Evolutionary conservation across 1,284 basidiomycete species (phyloP), one percentile per base, ranked within the genome.

Genomic region (Cryptococcus maquisensis): DNA sequence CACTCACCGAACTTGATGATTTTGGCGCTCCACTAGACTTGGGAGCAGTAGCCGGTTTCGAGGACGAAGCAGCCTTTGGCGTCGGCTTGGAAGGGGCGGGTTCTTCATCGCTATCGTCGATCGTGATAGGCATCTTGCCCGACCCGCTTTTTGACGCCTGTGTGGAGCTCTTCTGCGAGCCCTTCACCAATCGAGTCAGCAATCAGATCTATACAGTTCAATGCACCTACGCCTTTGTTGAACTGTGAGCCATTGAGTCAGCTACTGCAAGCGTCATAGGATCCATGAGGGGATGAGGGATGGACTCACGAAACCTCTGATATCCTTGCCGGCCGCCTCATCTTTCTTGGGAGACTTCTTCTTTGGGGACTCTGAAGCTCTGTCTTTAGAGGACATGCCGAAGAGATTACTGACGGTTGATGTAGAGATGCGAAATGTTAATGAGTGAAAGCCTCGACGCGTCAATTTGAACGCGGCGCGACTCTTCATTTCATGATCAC

Each of bases 61-160:
- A 5, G 61, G 54, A 42, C 9, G 63, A 59, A 48, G 59, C 60
- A 32, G 32, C 36, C 21, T 65, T 60, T 3, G 55, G 45, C 2
- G 39, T 43, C 21, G 56, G 55, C 23, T n/a, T n/a, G n/a, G n/a
- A n/a, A n/a, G n/a, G n/a, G n/a, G 55, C 57, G 7, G 43, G 43
- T 42, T 74, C 72, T 20, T 72, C 72, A 39, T 72, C 71, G 15
- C 23, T 12, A 28, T 37, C 40, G 65, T 66, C 66, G n/a, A 71
- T 71, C 3, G 66, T 61, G 24, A 71, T 71, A 4, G 68, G 64
- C 44, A 65, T 61, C 54, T 62, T 65, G 20, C 68, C 64, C 13
- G 63, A 57, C 2, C 69, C 65, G 20, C 52, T 60, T 15, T 36
- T 35, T 20, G 44, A 5, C 13, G 40, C n/a, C 50, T 42, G 35